Base-by-base conservation (phyloP, 2,329 filamentous ascomycete species). In the Aspergillus quadrilineatus region DNA sequence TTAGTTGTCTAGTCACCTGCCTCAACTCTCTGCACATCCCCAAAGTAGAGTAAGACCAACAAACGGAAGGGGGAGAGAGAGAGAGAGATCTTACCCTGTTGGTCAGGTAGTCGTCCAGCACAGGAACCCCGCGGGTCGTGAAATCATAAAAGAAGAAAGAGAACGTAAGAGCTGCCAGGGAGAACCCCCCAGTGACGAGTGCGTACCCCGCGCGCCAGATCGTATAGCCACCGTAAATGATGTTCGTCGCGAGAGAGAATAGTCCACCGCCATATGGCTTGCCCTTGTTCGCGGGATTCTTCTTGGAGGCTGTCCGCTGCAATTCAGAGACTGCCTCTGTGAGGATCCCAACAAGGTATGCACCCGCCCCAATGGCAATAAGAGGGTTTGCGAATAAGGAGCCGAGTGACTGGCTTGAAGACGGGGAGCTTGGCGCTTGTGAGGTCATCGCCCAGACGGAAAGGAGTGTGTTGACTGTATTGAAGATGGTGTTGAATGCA, bases 301-400 rank as follows among this genome's bases (percentile, higher is more conserved):
- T 67, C 69, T 84, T 84, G 71, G 81, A 84, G 0, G 64, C 61
- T 60, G 75, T 75, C 15, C 85, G 78, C 69, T 88, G 85, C 29
- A 80, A 65, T 71, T 88, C 85, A 0, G 82, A 75, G 3, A 80
- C 63, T 4, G 80, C 77, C 70, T 88, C 85, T 4, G 81, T 73
- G 4, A 75, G 55, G 30, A 87, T 75, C 8, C 85, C 85, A 4
- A 76, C 62, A 4, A 72, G 66, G 65, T 83, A 88, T 45, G 84
- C 61, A 0, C 69, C 66, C 1, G 75, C n/a, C n/a, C 65, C 7
- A 84, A 8, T 4, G 14, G 34, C 84, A 10, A 82, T 67, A 17
- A 53, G 42, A 4, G 56, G 15, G 6, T 46, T 8, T 82, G 17
- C 17, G 17, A 17, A 17, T 68, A 22, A 14, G 28, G 47, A 1